Percentiles rank a stretch among this genome's conserved stretches.
These are phyloP conservation scores for Colletotrichum spinosum DNA, from an alignment of 2,329 filamentous ascomycete species.

Conservation along the genomic window DNA sequence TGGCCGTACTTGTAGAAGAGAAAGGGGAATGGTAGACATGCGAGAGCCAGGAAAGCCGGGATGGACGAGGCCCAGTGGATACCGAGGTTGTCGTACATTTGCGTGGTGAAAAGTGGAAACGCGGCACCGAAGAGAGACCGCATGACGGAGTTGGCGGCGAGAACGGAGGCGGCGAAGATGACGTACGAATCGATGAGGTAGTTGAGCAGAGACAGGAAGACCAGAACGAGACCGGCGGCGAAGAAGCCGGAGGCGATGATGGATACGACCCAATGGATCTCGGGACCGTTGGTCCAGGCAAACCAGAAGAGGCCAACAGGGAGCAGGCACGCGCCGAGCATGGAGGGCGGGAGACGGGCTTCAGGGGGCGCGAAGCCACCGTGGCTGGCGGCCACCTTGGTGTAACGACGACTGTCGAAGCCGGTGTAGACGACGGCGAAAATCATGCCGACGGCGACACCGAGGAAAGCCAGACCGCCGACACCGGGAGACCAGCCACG, in stretches of 20 bases:
- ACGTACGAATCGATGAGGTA: constrained; percentile 67
- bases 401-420: constrained; percentile 58
- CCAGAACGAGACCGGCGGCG: constrained; percentile 56
- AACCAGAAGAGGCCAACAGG: constrained; percentile 69
- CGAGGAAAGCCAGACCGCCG: constrained; percentile 74
- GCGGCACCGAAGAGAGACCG: constrained; percentile 78
- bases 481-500: constrained; percentile 71
- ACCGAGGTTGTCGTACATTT: constrained; percentile 70
- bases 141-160: constrained; percentile 79
- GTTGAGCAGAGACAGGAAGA: constrained; percentile 66
- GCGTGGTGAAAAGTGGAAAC: constrained; percentile 78
- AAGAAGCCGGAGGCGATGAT: constrained; percentile 49
- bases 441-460: constrained; percentile 75
- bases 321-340: constrained; percentile 65
- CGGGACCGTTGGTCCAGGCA: constrained; percentile 65
- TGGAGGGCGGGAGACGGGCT: constrained; percentile 64
- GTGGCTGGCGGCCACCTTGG: constrained; percentile 48
- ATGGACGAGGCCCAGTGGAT: constrained; percentile 82
- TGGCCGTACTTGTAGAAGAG: constrained; percentile 79
- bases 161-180: constrained; percentile 80
- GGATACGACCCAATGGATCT: constrained; percentile 62
- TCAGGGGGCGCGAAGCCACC: constrained; percentile 67
- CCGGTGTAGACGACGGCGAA: constrained; percentile 62
- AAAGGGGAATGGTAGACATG: constrained; percentile 80
- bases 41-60: constrained; percentile 79